Base-by-base conservation (phyloP, 306 rosid species). In the Inga leiocalycina region DNA sequence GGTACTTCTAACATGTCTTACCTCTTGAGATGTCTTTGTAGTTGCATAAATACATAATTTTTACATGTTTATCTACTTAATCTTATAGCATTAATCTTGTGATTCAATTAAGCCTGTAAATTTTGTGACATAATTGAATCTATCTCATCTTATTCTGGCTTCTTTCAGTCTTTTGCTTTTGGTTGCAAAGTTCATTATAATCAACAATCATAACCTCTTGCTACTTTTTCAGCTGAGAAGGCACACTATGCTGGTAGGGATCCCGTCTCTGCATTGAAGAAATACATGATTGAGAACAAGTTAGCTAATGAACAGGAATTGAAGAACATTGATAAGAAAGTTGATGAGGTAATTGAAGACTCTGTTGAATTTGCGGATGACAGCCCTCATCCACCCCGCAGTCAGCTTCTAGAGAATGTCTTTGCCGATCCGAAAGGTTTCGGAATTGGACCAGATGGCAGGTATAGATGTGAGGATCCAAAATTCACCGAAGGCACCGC, bases 361-460 rank as follows among this genome's bases (percentile, higher is more conserved):
- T 92, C 97, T 0, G 99, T 97, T 65, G 94, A 92, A 77, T 97
- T 97, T 61, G 97, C 99, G 1, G 99, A 97, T 34, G 91, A 83
- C 34, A 97, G 99, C 78, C 97, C 98, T 17, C 88, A 3, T 79
- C 99, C 99, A 45, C 81, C 41, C 0, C 98, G 98, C 81, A 91
- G 92, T 88, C 99, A 97, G 92, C 95, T 97, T 77, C 89, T 97
- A 62, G 98, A 97, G 91, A 94, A 97, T 56, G 99, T 97, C 37
- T 97, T 97, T 86, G 97, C 97, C 11, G 99, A 97, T 91, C 97
- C 99, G 3, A 97, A 94, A 83, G 99, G 99, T 62, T 97, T 97
- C 81, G 99, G 99, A 78, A 97, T 97, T 15, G 99, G 95, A 44
- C 98, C 98, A 30, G 99, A 97, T 85, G 99, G 99, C 14, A 89